Evolutionary conservation across 768 basidiomycete genomes (phyloP), one percentile per base, ranked within the genome.

Genomic region (Mycena latifolia): DNA sequence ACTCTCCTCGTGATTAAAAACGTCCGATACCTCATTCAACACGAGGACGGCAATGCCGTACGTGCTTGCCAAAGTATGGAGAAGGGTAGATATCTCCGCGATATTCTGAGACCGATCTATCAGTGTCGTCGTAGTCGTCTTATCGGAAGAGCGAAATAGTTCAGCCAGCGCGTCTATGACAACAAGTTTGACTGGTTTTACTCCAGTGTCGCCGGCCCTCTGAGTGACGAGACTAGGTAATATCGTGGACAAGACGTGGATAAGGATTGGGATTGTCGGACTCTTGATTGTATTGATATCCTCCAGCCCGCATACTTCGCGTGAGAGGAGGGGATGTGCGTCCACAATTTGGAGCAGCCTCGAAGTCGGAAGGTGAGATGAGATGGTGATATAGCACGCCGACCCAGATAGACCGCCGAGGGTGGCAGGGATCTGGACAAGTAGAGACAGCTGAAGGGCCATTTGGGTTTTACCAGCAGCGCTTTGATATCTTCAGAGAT

Each of bases 401-500:
- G 91, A 88, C 35, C 92, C 93, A 12, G 74, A 80, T 29, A 91
- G 76, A 24, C 90, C 93, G 11, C 88, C 88, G 6, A 82, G 77
- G 47, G 76, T 73, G 50, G 24, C 72, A 25, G 92, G 88, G 0
- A 93, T 82, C 74, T 98, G 96, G 0, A 93, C 91, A 24, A 86
- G 82, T 31, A 97, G 80, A 5, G 94, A 88, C 22, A 95, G 84
- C 69, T 96, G 95, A 17, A 99, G 82, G 5, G 92, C 93, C 6
- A 99, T 78, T 72, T 99, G 96, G 0, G 95, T 95, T 80, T 99
- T 99, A 41, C 98, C 98, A 28, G 97, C 89, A 25, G 95, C 91
- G 74, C 98, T 99, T 74, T 18, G 39, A 43, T 2, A 17, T 22
- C 65, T 45, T 54, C 41, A 48, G 9, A 48, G 57, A 51, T 57